phyloP scores from a whole-genome alignment of 2,329 filamentous ascomycete species.

The Berkeleyomyces basicola region DNA sequence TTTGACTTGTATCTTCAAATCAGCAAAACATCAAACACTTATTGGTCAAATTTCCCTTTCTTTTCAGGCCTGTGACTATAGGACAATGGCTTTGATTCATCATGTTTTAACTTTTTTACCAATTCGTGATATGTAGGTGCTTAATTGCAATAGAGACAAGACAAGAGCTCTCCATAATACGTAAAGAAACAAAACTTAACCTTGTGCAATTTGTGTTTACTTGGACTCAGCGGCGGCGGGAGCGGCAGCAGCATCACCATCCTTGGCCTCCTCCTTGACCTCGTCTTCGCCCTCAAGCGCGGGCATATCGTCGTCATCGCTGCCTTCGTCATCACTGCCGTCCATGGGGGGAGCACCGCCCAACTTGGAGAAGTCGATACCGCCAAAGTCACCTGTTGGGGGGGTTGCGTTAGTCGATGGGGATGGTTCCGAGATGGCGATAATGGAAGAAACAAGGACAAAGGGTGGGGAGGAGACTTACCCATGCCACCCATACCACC shows the following conservation, averaged over 20 bases:
- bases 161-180: neutral
- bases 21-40: neutral
- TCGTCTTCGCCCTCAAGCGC: constrained; percentile 52
- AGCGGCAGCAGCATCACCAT: constrained; percentile 10
- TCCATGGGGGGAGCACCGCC: constrained; percentile 29
- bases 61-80: no score
- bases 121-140: no score
- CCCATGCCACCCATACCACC: constrained; percentile 40
- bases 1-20: neutral
- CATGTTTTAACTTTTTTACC: no score
- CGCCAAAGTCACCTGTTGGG: constrained; percentile 53
- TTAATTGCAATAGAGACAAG: no score
- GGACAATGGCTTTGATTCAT: no score
- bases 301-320: constrained; percentile 64
- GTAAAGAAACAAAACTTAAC: neutral
- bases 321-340: constrained; percentile 34
- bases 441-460: neutral
- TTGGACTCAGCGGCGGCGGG: constrained; percentile 1
- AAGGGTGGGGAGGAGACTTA: neutral
- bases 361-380: constrained; percentile 90
- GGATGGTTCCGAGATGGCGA: neutral
- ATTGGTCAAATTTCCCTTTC: neutral
- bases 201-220: constrained; percentile 1
- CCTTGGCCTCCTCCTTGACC: constrained; percentile 24
- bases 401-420: neutral